Percentiles rank a stretch among this genome's conserved stretches.
phyloP scores from a whole-genome alignment of 2,329 filamentous ascomycete genomes.

The Talaromyces rugulosus region DNA sequence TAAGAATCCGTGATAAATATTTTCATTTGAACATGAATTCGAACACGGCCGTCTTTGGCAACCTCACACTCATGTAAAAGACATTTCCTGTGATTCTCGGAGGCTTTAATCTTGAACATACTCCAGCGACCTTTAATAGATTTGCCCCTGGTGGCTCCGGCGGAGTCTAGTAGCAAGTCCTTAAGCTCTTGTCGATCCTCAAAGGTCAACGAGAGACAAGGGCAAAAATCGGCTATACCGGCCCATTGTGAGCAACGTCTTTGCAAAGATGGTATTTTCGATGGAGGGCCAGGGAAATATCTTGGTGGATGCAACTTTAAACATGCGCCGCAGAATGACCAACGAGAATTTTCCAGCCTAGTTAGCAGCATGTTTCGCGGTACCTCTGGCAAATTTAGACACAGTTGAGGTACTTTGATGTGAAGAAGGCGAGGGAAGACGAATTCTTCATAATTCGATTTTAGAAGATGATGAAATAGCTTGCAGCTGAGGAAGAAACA shows the following conservation, averaged over 20 bases:
- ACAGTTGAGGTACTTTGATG: neutral
- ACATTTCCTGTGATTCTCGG: neutral
- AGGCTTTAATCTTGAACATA: neutral
- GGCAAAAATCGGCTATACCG: slow-evolving; percentile 13
- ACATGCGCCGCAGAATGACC: neutral
- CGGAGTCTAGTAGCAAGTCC: slow-evolving; percentile 3
- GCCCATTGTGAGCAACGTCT: slow-evolving; percentile 8
- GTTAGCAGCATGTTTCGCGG: neutral
- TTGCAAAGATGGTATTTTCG: neutral
- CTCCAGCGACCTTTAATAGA: neutral
- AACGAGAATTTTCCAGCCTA: neutral
- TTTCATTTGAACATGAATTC: neutral
- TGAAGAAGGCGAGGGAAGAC: neutral
- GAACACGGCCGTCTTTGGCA: neutral
- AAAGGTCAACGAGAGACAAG: slow-evolving; percentile 13
- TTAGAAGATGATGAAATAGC: neutral
- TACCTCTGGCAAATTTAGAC: neutral
- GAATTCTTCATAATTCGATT: neutral
- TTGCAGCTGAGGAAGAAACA: neutral
- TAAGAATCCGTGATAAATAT: neutral
- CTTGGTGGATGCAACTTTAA: neutral
- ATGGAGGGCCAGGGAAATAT: neutral
- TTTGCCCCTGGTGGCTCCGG: neutral
- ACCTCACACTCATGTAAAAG: neutral
- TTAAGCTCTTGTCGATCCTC: slow-evolving; percentile 9